A percentile compares a stretch with the other conserved stretches of the same genome.
These are phyloP conservation scores for Aspergillus pseudoglaucus DNA, from an alignment of 2,329 filamentous ascomycete genomes.

Conservation along the genomic window DNA sequence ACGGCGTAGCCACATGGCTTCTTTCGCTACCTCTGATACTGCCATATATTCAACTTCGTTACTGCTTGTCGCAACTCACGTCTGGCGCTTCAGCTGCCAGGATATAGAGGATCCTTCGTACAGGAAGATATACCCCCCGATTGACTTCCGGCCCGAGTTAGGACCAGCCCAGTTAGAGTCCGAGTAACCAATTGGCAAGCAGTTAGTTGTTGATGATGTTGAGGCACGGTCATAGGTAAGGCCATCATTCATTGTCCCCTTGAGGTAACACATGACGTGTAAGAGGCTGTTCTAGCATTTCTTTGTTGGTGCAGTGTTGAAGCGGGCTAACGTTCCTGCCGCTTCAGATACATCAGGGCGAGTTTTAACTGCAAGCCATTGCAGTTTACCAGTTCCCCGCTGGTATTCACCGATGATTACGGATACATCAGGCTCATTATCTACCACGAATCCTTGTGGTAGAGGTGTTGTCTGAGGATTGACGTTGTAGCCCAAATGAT, in stretches of 20 bases:
- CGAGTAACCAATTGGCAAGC: background rate
- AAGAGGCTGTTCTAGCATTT: background rate
- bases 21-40: background rate
- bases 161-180: background rate
- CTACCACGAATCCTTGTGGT: background rate
- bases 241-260: background rate
- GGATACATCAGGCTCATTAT: background rate
- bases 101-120: background rate
- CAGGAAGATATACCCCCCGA: background rate
- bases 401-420: background rate
- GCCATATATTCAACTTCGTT: background rate
- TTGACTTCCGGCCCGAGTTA: background rate
- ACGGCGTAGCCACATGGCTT: background rate
- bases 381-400: background rate
- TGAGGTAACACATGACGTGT: background rate
- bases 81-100: background rate
- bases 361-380: background rate
- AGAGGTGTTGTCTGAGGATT: background rate
- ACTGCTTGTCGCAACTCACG: background rate
- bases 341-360: background rate
- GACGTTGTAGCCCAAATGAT: background rate
- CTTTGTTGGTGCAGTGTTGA: background rate
- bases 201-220: background rate
- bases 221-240: too few species aligned
- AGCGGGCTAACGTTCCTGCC: background rate